Percentiles rank a stretch among this genome's conserved stretches.
Evolutionary conservation across 148 eudicot genomes (phyloP).

Genomic region (Selenicereus undatus): DNA sequence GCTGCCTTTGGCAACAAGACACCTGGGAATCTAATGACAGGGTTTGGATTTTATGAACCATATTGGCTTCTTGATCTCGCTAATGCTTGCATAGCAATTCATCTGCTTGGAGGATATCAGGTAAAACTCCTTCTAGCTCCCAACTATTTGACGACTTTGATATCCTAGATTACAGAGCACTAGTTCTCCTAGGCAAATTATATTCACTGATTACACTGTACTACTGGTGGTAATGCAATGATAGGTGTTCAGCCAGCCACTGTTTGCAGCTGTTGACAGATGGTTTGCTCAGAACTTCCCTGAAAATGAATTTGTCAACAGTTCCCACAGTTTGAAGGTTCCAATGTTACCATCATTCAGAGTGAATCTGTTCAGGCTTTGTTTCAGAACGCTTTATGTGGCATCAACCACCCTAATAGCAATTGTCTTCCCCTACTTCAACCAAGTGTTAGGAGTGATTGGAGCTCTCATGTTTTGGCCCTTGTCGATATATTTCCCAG

Average conservation of each 20-base stretch:
- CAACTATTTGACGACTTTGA: background rate
- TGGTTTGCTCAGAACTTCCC: slow-evolving; percentile 37
- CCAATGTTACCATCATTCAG: slow-evolving; percentile 39
- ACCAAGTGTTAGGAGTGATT: slow-evolving; percentile 47
- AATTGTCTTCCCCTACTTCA: slow-evolving; percentile 48
- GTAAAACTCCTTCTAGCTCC: slow-evolving; percentile 17
- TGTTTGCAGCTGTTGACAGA: slow-evolving; percentile 41
- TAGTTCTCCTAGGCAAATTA: too few species aligned
- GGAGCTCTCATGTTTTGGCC: slow-evolving; percentile 65
- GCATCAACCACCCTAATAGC: slow-evolving; percentile 44
- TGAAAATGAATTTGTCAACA: slow-evolving; percentile 35
- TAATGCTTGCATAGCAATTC: slow-evolving; percentile 75
- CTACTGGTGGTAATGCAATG: background rate
- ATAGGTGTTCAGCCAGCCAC: slow-evolving; percentile 71
- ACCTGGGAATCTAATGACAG: slow-evolving; percentile 86
- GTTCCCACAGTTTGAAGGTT: slow-evolving; percentile 25
- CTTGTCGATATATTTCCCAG: slow-evolving; percentile 62
- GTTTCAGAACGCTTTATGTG: slow-evolving; percentile 44
- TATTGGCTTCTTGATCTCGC: slow-evolving; percentile 84
- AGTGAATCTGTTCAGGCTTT: slow-evolving; percentile 41
- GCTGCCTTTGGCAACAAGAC: slow-evolving; percentile 80
- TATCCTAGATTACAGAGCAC: background rate
- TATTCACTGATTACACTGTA: background rate
- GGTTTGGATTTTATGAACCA: slow-evolving; percentile 82
- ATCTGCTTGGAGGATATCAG: slow-evolving; percentile 88